A percentile compares a stretch with the other conserved stretches of the same genome.
These are phyloP conservation scores for Trifolium repens DNA, from an alignment of 306 rosid species.

Conservation along the genomic window DNA sequence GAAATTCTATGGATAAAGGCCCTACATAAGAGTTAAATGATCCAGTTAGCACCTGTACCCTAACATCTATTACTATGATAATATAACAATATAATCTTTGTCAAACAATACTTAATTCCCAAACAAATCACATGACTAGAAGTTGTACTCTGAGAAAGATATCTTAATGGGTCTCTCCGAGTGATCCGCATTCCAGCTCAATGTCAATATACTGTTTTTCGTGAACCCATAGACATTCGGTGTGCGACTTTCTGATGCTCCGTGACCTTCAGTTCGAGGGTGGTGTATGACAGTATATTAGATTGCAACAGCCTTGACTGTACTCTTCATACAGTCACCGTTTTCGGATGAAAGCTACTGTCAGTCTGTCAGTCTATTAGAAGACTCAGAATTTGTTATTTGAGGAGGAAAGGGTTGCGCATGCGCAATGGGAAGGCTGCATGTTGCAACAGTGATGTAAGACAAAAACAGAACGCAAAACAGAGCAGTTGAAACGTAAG, in stretches of 20 bases:
- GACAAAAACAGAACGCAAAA: not conserved
- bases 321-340: too few relatives aligned
- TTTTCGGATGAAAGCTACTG: too few relatives aligned
- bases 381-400: too few relatives aligned
- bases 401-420: too few relatives aligned
- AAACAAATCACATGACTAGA: not conserved
- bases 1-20: not conserved
- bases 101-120: constrained; percentile 1
- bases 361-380: too few relatives aligned
- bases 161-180: not conserved
- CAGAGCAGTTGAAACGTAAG: not conserved
- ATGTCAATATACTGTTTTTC: not conserved
- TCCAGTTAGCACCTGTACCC: not conserved
- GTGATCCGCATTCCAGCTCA: not conserved
- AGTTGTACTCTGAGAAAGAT: not conserved
- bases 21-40: not conserved
- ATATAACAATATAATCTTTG: not conserved
- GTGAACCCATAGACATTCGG: too few relatives aligned
- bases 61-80: not conserved
- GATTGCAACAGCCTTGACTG: too few relatives aligned
- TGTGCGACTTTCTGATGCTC: not conserved
- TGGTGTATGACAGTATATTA: too few relatives aligned
- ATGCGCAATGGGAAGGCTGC: too few relatives aligned
- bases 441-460: not conserved
- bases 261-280: too few relatives aligned